phyloP scores from a whole-genome alignment of 768 basidiomycete genomes.

The Auriscalpium orientale region DNA sequence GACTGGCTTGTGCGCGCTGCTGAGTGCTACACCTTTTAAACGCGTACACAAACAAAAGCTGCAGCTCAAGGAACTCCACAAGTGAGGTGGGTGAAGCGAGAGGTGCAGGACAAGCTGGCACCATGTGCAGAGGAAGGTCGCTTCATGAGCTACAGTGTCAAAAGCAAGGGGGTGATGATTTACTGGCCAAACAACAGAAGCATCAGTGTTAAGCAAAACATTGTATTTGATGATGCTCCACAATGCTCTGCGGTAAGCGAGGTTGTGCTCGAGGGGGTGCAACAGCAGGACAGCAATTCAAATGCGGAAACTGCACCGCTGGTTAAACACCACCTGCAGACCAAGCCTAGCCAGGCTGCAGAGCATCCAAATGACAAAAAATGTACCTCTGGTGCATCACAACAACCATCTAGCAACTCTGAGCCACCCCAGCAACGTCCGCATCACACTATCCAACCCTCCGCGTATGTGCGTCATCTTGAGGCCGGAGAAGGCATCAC shows the following conservation, averaged over 20 bases:
- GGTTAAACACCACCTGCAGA: not conserved
- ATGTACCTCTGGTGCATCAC: not conserved
- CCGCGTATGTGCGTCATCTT: not conserved
- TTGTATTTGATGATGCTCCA: conserved; percentile 3
- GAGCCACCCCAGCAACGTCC: not conserved
- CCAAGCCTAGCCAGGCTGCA: not conserved
- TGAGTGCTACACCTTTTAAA: not conserved
- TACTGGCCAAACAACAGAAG: conserved; percentile 22
- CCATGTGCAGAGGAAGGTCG: not conserved
- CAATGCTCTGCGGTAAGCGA: not conserved
- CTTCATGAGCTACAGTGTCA: conserved; percentile 30
- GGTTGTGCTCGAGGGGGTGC: not conserved
- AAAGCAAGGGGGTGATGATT: conserved; percentile 25
- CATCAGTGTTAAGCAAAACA: conserved; percentile 25
- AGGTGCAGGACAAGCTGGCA: not conserved
- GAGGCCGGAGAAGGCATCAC: not conserved
- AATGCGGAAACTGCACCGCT: not conserved
- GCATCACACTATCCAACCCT: not conserved
- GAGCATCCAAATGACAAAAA: not conserved
- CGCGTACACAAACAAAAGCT: not conserved
- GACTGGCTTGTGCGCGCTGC: not conserved
- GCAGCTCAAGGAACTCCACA: not conserved
- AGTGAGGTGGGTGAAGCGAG: not conserved
- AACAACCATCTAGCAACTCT: not conserved
- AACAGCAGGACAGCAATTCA: not conserved